Percentiles rank a stretch among this genome's conserved stretches.
These are phyloP conservation scores for Choiromyces venosus DNA, from an alignment of 495 filamentous ascomycete genomes.

Conservation along the genomic window DNA sequence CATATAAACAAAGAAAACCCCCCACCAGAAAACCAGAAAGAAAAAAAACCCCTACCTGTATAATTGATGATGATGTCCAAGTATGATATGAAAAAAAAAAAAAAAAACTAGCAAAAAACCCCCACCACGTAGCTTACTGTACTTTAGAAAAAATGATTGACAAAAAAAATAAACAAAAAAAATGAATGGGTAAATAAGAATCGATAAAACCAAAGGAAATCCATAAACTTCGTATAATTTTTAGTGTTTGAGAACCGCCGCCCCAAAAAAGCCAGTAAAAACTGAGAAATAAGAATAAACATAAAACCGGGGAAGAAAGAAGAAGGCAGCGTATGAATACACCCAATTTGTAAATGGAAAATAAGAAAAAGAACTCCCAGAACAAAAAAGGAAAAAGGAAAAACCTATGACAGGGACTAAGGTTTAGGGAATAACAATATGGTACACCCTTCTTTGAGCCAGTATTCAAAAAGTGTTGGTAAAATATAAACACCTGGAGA, in stretches of 20 bases:
- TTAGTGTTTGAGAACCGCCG: background rate
- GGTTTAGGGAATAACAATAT: background rate
- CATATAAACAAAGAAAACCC: background rate
- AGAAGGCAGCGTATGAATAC: background rate
- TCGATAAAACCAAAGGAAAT: slow-evolving; percentile 6
- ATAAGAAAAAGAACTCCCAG: background rate
- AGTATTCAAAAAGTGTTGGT: background rate
- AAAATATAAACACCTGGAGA: background rate
- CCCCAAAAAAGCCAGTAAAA: background rate
- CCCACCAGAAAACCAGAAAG: background rate
- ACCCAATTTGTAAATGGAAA: background rate
- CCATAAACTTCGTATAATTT: background rate
- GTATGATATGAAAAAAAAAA: background rate
- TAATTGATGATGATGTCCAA: background rate
- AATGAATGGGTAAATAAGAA: background rate
- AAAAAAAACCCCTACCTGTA: no score
- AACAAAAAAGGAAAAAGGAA: background rate
- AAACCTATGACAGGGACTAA: background rate
- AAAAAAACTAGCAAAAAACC: background rate
- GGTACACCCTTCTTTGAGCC: background rate
- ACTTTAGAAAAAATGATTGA: background rate
- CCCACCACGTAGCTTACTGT: no score
- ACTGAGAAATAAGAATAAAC: background rate
- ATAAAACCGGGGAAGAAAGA: background rate
- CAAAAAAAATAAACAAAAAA: background rate